Conservation (phyloP, 768 basidiomycete genomes). For the Leucosporidium scottii region DNA sequence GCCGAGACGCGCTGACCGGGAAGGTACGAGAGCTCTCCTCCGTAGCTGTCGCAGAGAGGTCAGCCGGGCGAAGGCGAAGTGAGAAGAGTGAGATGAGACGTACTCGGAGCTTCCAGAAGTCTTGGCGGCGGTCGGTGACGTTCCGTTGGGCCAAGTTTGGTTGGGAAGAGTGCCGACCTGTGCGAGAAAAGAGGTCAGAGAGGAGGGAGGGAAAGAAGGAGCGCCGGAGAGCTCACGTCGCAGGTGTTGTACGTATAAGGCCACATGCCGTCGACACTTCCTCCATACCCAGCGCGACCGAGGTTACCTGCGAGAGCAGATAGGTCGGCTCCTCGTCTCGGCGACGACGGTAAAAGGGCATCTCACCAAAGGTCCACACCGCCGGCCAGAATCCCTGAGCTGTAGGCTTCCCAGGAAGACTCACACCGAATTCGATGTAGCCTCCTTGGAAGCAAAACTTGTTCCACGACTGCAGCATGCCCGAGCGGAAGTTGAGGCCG, state of each 20-base stretch:
- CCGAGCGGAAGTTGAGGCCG: conserved; percentile 31
- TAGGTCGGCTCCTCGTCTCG: conserved; percentile 6
- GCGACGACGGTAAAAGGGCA: neutral
- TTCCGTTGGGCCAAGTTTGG: conserved; percentile 56
- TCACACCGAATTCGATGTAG: conserved; percentile 31
- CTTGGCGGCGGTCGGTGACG: conserved; percentile 54
- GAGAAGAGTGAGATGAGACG: neutral
- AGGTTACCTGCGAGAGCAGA: conserved; percentile 54
- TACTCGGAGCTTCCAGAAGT: conserved; percentile 41
- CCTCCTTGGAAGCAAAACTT: conserved; percentile 39
- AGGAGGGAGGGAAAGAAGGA: neutral
- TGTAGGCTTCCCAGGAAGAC: conserved; percentile 15
- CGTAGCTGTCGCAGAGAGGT: conserved; percentile 22
- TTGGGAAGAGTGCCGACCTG: conserved; percentile 73
- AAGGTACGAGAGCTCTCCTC: conserved; percentile 44
- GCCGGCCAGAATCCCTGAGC: conserved; percentile 29
- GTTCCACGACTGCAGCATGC: conserved; percentile 54
- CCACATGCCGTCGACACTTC: conserved; percentile 74
- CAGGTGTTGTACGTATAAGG: conserved; percentile 45
- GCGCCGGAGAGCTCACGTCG: conserved; percentile 59
- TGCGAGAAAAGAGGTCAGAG: conserved; percentile 51
- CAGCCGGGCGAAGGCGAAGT: neutral
- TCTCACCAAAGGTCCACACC: conserved; percentile 37
- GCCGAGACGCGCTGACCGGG: conserved; percentile 80
- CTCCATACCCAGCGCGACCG: conserved; percentile 80